These are phyloP conservation scores for Erucastrum elatum DNA, from an alignment of 345 rosid species.

Conservation along the genomic window DNA sequence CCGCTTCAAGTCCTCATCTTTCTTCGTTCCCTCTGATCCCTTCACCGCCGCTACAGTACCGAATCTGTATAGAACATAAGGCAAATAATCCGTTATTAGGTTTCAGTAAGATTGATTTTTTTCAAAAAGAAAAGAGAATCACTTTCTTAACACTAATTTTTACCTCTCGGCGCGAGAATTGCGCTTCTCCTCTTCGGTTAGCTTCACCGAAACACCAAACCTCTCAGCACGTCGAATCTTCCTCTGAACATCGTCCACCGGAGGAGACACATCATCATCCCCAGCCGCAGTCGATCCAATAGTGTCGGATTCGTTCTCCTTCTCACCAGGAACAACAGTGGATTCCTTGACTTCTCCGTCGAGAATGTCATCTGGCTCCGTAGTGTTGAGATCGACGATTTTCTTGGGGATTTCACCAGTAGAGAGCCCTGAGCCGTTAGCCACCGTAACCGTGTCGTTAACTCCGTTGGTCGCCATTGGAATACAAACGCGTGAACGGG, in stretches of 20 bases:
- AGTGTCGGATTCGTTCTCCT: conserved; percentile 31
- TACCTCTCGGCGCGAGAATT: conserved; percentile 94
- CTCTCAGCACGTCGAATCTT: conserved; percentile 96
- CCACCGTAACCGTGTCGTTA: conserved; percentile 36
- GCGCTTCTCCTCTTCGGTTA: conserved; percentile 90
- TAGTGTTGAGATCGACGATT: conserved; percentile 41
- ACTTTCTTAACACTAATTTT: too few species aligned
- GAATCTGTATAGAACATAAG: conserved; percentile 51
- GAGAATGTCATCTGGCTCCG: conserved; percentile 34
- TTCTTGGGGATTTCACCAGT: conserved; percentile 44
- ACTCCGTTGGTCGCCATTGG: conserved; percentile 45
- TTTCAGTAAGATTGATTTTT: too few species aligned
- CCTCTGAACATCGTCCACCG: conserved; percentile 49
- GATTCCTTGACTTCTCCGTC: conserved; percentile 27
- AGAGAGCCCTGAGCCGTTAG: conserved; percentile 1
- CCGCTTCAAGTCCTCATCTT: conserved; percentile 76
- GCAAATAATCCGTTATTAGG: not conserved
- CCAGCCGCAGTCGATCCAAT: conserved; percentile 25
- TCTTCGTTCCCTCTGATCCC: conserved; percentile 49
- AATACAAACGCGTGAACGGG: not conserved
- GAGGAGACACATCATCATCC: conserved; percentile 35
- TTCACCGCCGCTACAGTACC: conserved; percentile 50
- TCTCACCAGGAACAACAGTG: conserved; percentile 8
- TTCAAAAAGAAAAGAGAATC: not conserved
- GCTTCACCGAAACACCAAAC: conserved; percentile 71